Evolutionary conservation across 306 rosid species (phyloP).

Genomic region (Coriaria nepalensis): DNA sequence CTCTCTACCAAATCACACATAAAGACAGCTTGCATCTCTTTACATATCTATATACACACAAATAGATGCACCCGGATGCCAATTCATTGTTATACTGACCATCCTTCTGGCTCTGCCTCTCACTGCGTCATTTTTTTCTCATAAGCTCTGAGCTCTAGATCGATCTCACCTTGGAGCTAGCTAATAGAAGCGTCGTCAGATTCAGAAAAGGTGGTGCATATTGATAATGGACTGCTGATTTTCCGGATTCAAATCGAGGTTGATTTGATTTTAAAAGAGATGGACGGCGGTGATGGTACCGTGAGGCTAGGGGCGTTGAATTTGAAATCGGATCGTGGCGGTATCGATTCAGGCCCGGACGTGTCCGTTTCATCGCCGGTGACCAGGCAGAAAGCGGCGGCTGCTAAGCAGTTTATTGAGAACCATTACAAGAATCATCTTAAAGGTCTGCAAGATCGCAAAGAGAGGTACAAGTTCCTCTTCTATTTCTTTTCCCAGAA

Average conservation of each 20-base stretch:
- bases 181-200: conserved; percentile 7
- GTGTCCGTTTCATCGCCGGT: conserved; percentile 92
- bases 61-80: conserved; percentile 14
- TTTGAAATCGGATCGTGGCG: conserved; percentile 56
- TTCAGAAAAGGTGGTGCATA: neutral
- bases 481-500: neutral
- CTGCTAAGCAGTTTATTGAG: conserved; percentile 94
- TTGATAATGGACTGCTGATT: conserved; percentile 14
- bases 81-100: conserved; percentile 3
- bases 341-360: conserved; percentile 55
- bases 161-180: conserved; percentile 21
- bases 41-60: no score
- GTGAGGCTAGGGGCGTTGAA: conserved; percentile 66
- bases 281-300: conserved; percentile 86
- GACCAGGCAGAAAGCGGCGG: conserved; percentile 82
- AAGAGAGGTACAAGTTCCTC: conserved; percentile 44
- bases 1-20: neutral
- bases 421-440: conserved; percentile 93
- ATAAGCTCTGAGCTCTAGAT: conserved; percentile 15
- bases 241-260: conserved; percentile 1
- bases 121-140: conserved; percentile 18
- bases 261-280: conserved; percentile 11
- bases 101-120: neutral
- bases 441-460: conserved; percentile 93
- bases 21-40: neutral